A percentile compares a stretch with the other conserved stretches of the same genome.
Conservation (phyloP, 805 yeast genomes). For the Wickerhamomyces strasburgensis region DNA sequence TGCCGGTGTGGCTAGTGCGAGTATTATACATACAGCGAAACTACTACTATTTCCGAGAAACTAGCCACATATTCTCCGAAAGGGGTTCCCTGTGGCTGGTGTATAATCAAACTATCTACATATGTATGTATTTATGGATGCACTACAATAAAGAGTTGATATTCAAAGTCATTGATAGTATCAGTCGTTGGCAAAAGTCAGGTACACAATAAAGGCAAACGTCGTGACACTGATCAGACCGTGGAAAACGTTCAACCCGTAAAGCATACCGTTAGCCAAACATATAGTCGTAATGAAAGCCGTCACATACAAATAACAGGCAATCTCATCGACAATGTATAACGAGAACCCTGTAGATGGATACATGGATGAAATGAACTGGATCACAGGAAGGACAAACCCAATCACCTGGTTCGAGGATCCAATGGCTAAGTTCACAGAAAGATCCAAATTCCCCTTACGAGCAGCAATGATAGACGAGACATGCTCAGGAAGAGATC, state of each 20-base stretch:
- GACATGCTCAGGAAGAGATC: slow-evolving; percentile 22
- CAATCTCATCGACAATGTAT: slow-evolving; percentile 17
- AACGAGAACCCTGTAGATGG: slow-evolving; percentile 17
- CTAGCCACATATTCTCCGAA: too few relatives aligned
- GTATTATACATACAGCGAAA: too few relatives aligned
- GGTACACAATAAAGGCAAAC: slow-evolving; percentile 12
- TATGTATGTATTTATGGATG: too few relatives aligned
- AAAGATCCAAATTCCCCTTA: slow-evolving; percentile 20
- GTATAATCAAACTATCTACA: too few relatives aligned
- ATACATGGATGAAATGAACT: slow-evolving; percentile 19
- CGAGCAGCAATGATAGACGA: slow-evolving; percentile 19
- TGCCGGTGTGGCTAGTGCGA: too few relatives aligned
- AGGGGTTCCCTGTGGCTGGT: too few relatives aligned
- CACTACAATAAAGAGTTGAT: too few relatives aligned
- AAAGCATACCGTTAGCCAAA: slow-evolving; percentile 12
- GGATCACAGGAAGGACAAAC: slow-evolving; percentile 22
- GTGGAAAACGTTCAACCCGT: slow-evolving; percentile 14
- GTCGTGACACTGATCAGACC: slow-evolving; percentile 12
- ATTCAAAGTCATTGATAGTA: too few relatives aligned
- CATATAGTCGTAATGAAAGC: slow-evolving; percentile 10
- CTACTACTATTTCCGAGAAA: too few relatives aligned
- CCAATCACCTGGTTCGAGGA: slow-evolving; percentile 21
- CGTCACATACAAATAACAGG: slow-evolving; percentile 10
- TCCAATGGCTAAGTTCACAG: slow-evolving; percentile 18
- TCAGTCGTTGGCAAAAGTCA: slow-evolving; percentile 14